phyloP scores from a whole-genome alignment of 2,329 filamentous ascomycete species.

The Colletotrichum costaricense region DNA sequence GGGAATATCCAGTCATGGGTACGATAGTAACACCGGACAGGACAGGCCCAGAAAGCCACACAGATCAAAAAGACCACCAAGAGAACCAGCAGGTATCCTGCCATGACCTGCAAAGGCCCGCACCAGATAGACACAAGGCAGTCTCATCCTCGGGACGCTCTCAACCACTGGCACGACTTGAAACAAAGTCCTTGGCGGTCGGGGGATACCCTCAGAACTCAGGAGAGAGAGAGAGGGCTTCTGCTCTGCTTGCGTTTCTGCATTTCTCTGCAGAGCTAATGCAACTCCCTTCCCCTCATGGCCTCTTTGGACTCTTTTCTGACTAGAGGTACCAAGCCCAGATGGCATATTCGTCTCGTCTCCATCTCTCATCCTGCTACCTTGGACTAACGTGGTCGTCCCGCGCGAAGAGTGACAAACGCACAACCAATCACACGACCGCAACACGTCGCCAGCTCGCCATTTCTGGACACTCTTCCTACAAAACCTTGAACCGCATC shows the following conservation, averaged over 20 bases:
- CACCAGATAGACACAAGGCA: constrained; percentile 17
- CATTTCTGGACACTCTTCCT: constrained; percentile 2
- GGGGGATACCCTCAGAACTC: too few species aligned
- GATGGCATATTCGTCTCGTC: neutral
- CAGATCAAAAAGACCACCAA: neutral
- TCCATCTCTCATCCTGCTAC: neutral
- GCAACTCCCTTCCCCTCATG: neutral
- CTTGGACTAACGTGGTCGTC: neutral
- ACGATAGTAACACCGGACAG: neutral
- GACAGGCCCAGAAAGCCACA: neutral
- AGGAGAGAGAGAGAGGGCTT: too few species aligned
- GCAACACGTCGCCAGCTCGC: constrained; percentile 17
- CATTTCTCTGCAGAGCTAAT: neutral
- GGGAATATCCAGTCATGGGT: neutral
- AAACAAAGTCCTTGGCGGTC: constrained; percentile 17
- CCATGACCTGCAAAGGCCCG: constrained; percentile 2
- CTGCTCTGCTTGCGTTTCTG: neutral
- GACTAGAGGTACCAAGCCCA: neutral
- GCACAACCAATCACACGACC: constrained; percentile 14
- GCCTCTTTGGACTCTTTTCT: neutral
- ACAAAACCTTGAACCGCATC: constrained; percentile 11
- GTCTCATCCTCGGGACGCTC: constrained; percentile 22
- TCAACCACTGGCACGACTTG: constrained; percentile 26
- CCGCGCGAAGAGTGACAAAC: neutral
- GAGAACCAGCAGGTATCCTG: neutral